Evolutionary conservation across 2,329 filamentous ascomycete genomes (phyloP).

Genomic region (Alternaria rosae): DNA sequence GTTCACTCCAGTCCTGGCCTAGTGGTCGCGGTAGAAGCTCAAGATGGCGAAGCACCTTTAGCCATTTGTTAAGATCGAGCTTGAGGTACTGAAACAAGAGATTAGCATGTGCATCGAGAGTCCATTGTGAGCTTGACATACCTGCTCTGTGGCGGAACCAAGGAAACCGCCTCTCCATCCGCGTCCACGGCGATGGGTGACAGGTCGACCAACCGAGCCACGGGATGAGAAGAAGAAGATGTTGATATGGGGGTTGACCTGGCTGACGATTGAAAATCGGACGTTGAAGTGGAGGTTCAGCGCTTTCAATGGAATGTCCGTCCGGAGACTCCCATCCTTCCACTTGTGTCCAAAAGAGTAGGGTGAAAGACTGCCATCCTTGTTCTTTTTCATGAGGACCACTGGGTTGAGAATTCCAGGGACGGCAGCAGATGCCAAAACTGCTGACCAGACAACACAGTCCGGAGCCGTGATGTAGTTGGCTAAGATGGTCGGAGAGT

Average conservation of each 20-base stretch:
- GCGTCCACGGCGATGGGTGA: conserved; percentile 89
- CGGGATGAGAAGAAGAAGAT: conserved; percentile 98
- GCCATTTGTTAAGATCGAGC: conserved; percentile 95
- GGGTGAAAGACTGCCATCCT: conserved; percentile 77
- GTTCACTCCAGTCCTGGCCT: conserved; percentile 94
- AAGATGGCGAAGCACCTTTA: conserved; percentile 90
- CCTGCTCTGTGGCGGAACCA: conserved; percentile 85
- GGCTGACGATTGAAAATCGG: conserved; percentile 89
- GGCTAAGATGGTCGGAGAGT: conserved; percentile 88
- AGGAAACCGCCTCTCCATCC: conserved; percentile 97
- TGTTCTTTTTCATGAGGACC: conserved; percentile 87
- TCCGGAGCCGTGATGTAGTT: conserved; percentile 96
- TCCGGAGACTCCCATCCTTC: conserved; percentile 95
- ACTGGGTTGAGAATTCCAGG: conserved; percentile 95
- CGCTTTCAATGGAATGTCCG: conserved; percentile 93
- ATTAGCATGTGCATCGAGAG: background rate
- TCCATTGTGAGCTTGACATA: background rate
- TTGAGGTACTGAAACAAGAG: conserved; percentile 72
- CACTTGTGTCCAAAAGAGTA: conserved; percentile 99
- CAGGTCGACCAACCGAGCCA: conserved; percentile 88
- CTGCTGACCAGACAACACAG: conserved; percentile 98
- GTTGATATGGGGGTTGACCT: conserved; percentile 97
- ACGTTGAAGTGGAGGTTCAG: conserved; percentile 98
- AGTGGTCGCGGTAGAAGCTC: conserved; percentile 89
- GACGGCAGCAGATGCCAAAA: conserved; percentile 92